phyloP scores from a whole-genome alignment of 225 moss, liverwort and hornwort genomes.

The Lunularia cruciata region DNA sequence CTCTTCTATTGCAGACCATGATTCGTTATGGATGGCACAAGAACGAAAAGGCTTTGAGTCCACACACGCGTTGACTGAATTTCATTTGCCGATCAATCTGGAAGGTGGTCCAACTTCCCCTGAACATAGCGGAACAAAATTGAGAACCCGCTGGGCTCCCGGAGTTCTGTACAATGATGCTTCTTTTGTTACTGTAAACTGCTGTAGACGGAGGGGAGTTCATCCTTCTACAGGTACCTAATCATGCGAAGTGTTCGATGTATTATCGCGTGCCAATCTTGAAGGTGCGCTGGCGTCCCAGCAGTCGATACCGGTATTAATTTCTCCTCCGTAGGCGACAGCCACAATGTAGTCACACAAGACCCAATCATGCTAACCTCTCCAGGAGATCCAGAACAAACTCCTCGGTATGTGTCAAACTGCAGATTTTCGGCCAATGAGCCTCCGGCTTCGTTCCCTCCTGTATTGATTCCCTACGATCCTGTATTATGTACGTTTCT shows the following conservation, averaged over 20 bases:
- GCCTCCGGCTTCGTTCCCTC: background rate
- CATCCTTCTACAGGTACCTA: background rate
- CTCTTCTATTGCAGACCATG: background rate
- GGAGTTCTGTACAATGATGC: background rate
- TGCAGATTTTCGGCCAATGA: constrained; percentile 1
- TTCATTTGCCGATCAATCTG: background rate
- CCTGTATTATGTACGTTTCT: background rate
- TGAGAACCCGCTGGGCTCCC: background rate
- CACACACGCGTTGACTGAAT: background rate
- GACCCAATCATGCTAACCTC: constrained; percentile 10
- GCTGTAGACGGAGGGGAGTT: no score
- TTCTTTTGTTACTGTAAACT: background rate
- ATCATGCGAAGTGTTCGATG: background rate
- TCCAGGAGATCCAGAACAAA: constrained; percentile 14
- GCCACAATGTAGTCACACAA: background rate
- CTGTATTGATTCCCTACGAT: background rate
- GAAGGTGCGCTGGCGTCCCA: background rate
- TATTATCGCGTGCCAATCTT: constrained; percentile 4
- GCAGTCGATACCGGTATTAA: constrained; percentile 5
- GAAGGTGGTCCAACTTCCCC: background rate
- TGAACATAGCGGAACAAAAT: no score
- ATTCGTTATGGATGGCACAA: background rate
- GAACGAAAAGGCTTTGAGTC: no score
- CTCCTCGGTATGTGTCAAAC: constrained; percentile 6
- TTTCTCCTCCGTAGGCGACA: constrained; percentile 5